phyloP scores from a whole-genome alignment of 1,284 basidiomycete genomes.

The Anthracocystis panici-leucophaei region DNA sequence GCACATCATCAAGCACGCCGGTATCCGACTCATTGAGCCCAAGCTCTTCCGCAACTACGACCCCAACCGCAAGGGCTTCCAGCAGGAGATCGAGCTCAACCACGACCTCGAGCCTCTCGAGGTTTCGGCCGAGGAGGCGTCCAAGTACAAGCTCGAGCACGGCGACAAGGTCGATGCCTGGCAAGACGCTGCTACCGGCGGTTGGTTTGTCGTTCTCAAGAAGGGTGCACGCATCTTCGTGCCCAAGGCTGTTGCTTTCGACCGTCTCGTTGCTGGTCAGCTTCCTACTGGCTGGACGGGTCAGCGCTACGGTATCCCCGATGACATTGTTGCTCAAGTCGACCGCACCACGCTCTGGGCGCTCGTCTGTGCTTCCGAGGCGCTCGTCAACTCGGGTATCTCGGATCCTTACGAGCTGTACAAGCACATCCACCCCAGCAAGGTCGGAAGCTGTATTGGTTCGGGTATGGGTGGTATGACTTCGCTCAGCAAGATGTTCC shows the following conservation, averaged over 20 bases:
- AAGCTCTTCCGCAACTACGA: slow-evolving; percentile 97
- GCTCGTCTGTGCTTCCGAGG: slow-evolving; percentile 92
- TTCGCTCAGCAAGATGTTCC: slow-evolving; percentile 82
- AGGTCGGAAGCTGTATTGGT: slow-evolving; percentile 74
- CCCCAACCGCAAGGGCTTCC: slow-evolving; percentile 95
- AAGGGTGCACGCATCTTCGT: slow-evolving; percentile 93
- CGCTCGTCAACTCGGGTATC: slow-evolving; percentile 93
- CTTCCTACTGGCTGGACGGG: slow-evolving; percentile 97
- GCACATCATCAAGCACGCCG: slow-evolving; percentile 90
- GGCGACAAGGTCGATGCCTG: slow-evolving; percentile 96
- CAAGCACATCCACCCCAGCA: slow-evolving; percentile 93
- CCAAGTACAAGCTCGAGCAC: slow-evolving; percentile 96
- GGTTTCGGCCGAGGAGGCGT: slow-evolving; percentile 87
- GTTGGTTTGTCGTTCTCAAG: slow-evolving; percentile 97
- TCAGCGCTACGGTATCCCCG: slow-evolving; percentile 95
- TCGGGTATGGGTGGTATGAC: slow-evolving; percentile 95
- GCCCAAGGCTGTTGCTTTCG: slow-evolving; percentile 95
- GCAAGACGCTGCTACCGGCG: slow-evolving; percentile 82
- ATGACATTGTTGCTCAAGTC: slow-evolving; percentile 92
- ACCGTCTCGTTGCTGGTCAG: slow-evolving; percentile 93
- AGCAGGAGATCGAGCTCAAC: slow-evolving; percentile 94
- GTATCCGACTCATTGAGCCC: slow-evolving; percentile 95
- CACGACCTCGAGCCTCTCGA: slow-evolving; percentile 98
- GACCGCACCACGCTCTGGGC: slow-evolving; percentile 97
- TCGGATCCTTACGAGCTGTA: slow-evolving; percentile 85